Evolutionary conservation across 441 rosid genomes (phyloP).

Genomic region (Cnidoscolus chayamansa): DNA sequence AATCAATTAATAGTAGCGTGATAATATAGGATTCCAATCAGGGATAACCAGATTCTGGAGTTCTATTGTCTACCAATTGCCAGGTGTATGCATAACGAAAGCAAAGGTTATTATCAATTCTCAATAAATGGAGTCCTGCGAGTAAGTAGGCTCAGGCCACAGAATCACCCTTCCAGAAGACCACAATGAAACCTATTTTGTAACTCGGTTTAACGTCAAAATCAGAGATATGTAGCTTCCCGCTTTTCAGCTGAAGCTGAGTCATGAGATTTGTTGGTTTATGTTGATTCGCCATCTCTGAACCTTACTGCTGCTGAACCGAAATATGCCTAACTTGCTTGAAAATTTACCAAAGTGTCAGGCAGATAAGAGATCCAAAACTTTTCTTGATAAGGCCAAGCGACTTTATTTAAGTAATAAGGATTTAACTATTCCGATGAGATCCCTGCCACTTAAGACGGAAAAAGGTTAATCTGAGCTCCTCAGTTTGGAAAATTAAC

Average conservation of each 20-base stretch:
- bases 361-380: neutral
- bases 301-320: neutral
- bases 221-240: too few relatives aligned
- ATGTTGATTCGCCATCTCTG: neutral
- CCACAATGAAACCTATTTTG: neutral
- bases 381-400: neutral
- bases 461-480: too few relatives aligned
- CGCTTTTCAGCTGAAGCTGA: neutral
- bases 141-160: too few relatives aligned
- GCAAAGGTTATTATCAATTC: too few relatives aligned
- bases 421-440: neutral
- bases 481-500: neutral
- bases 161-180: too few relatives aligned
- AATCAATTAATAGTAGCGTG: too few relatives aligned
- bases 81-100: too few relatives aligned
- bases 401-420: neutral
- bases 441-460: neutral
- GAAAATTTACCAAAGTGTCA: neutral
- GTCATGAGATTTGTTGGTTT: neutral
- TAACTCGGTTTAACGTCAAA: neutral
- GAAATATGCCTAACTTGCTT: neutral
- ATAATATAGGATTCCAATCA: too few relatives aligned
- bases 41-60: too few relatives aligned
- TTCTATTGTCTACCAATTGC: too few relatives aligned
- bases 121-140: too few relatives aligned